Evolutionary conservation across 768 basidiomycete genomes (phyloP).

Genomic region (Tulasnella sp.): DNA sequence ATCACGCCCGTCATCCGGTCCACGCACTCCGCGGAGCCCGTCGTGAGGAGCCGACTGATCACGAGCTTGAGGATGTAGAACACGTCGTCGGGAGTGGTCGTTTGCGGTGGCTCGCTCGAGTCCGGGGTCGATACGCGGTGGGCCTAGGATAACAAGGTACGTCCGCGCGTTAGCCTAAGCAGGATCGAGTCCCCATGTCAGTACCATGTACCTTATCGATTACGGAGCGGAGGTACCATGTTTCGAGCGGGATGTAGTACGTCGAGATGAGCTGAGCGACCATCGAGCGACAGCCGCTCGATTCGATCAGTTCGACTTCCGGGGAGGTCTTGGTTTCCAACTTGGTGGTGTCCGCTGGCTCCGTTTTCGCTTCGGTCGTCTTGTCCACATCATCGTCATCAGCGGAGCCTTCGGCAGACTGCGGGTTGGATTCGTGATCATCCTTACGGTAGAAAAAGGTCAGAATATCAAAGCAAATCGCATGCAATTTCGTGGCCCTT

Average conservation of each 20-base stretch:
- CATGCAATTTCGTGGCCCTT: neutral
- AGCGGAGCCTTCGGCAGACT: constrained; percentile 3
- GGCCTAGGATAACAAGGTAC: constrained; percentile 43
- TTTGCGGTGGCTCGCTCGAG: constrained; percentile 42
- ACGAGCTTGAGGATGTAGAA: constrained; percentile 92
- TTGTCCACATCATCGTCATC: constrained; percentile 2
- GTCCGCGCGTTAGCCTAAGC: neutral
- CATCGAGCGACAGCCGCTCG: constrained; percentile 27
- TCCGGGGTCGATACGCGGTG: constrained; percentile 74
- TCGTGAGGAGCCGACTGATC: constrained; percentile 62
- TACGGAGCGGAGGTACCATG: constrained; percentile 79
- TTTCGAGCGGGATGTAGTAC: constrained; percentile 82
- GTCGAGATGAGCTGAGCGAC: constrained; percentile 56
- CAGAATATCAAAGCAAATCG: neutral
- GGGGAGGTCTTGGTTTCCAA: neutral
- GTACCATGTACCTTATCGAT: constrained; percentile 63
- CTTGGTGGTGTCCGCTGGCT: neutral
- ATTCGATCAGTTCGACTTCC: constrained; percentile 10
- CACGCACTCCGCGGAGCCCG: constrained; percentile 53
- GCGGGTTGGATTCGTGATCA: neutral
- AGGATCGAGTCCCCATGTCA: neutral
- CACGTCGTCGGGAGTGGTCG: constrained; percentile 80
- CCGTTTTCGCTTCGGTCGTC: constrained; percentile 15
- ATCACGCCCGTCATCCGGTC: constrained; percentile 46
- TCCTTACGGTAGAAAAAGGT: neutral